Evolutionary conservation across 2,329 filamentous ascomycete species (phyloP).

Genomic region (Colletotrichum sp.): DNA sequence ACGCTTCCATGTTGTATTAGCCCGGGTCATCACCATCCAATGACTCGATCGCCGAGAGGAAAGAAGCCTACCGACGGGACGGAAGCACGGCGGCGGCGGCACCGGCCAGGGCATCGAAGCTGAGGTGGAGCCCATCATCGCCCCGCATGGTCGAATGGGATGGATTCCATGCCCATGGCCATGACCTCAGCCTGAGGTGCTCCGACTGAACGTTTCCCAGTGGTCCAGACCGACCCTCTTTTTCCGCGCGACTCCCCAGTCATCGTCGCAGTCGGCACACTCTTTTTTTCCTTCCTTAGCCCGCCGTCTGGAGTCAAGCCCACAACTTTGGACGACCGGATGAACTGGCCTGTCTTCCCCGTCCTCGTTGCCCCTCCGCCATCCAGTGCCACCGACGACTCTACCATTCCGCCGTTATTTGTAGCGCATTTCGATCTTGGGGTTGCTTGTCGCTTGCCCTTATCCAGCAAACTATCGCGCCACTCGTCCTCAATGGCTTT

Average conservation of each 20-base stretch:
- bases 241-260: neutral
- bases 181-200: conserved; percentile 3
- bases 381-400: neutral
- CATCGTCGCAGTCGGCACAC: neutral
- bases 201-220: neutral
- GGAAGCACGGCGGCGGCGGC: neutral
- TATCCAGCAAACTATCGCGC: neutral
- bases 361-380: neutral
- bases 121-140: neutral
- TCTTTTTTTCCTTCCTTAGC: neutral
- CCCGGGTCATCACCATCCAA: neutral
- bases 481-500: neutral
- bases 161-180: conserved; percentile 1
- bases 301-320: conserved; percentile 4
- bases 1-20: neutral
- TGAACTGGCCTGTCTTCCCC: conserved; percentile 1
- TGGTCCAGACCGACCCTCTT: neutral
- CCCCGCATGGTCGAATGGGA: conserved; percentile 6
- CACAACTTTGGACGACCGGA: conserved; percentile 3
- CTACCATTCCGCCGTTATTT: neutral
- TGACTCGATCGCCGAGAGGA: neutral
- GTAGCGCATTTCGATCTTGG: neutral
- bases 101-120: neutral
- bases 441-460: neutral
- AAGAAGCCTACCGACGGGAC: neutral